Evolutionary conservation across 2,329 filamentous ascomycete species (phyloP), one percentile per base, ranked within the genome.

Genomic region (Colletotrichum sp.): DNA sequence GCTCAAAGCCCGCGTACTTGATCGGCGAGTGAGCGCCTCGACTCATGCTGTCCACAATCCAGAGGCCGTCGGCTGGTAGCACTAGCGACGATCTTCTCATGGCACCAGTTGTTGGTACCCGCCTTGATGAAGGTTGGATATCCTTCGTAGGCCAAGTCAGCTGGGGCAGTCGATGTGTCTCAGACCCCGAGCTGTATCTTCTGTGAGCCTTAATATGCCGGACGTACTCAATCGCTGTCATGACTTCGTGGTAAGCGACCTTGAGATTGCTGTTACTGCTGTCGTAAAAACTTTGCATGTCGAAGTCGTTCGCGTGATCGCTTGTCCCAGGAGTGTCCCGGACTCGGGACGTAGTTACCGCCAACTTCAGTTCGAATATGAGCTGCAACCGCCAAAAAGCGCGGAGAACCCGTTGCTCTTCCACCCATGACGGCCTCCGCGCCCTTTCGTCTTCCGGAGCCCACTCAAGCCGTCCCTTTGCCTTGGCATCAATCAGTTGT

Each of bases 1-100:
- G 73, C 21, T 57, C 70, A 24, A 76, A 76, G 5, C 73, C 73
- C 2, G 73, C 70, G 18, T 69, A 76, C 34, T 73, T 76, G 39
- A 76, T 76, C 8, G 73, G 73, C 10, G 73, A 76, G 21, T 76
- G 73, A 2, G 64, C 73, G 12, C 71, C 71, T 3, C 73, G 59
- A 3, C 57, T 67, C 70, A 76, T 73, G 49, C 73, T 76, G 28
- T 76, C 73, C 6, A 76, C 73, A 3, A 76, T 76, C 73, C 73
- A 76, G 24, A 76, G 73, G 6, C 73, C 65, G 10, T 76, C 73
- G 7, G 73, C 52, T 4, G 73, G 73, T 7, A 76, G 8, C 1
- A 76, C 70, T 13, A 76, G 18, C 4, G 70, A 44, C 0, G 73
- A 76, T 1, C 64, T 65, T 13, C 73, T 71, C 57, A 24, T 36